Base-by-base conservation (phyloP, 768 basidiomycete genomes). In the Artomyces pyxidatus region DNA sequence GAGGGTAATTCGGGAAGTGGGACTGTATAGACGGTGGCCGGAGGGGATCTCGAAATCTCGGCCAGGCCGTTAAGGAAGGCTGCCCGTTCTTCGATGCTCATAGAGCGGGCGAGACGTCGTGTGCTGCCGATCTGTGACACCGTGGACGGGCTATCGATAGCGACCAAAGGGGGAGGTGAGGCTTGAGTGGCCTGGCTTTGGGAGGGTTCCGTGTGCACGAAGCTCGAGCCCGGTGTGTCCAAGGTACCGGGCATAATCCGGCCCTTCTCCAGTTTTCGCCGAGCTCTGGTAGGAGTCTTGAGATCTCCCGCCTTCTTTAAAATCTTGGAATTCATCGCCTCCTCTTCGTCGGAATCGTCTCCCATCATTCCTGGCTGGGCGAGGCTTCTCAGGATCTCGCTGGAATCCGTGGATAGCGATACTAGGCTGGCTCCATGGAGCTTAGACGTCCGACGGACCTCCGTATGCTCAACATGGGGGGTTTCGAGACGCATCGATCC, bases 361-460 rank as follows among this genome's bases (percentile, higher is more conserved):
- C 47, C 43, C 47, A 67, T 56, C 37, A 75, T 70, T 46, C 72
- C 75, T 12, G 75, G 70, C 53, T 72, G 66, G 21, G 73, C 53
- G 17, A 82, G 62, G 48, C 65, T 61, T 41, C 68, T 70, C n/a
- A 81, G 63, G 26, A 77, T 61, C 16, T 74, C 71, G 37, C 69
- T 68, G 12, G 77, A 69, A 12, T 70, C 70, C 14, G 72, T 65
- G 7, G 72, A 68, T 12, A 83, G 66, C 19, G 81, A 81, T 16
- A 64, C 64, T n/a, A 83, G 65, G 22, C 66, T 78, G 42, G 71
- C 68, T 30, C 66, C 65, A 4, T 60, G 64, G 17, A 63, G 54
- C 21, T 63, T 25, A 40, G 25, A 50, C 60, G 63, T 59, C 19
- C 12, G 65, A 62, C 32, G 68, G 59, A 48, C 57, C 60, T 48